phyloP scores from a whole-genome alignment of 345 rosid genomes.

The Bruguiera sexangula region DNA sequence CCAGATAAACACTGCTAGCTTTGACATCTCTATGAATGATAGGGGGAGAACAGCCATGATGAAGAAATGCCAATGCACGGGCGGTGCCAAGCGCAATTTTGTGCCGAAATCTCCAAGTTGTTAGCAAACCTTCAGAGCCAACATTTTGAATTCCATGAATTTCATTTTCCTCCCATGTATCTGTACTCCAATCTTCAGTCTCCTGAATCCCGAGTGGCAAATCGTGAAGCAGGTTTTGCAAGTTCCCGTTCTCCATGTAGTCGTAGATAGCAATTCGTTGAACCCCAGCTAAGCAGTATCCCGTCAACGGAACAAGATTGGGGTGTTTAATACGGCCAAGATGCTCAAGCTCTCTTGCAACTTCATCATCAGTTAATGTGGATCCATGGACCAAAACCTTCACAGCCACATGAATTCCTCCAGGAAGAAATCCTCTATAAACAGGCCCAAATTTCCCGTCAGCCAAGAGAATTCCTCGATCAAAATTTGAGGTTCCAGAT shows the following conservation, averaged over 20 bases:
- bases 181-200: slow-evolving; percentile 83
- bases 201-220: slow-evolving; percentile 77
- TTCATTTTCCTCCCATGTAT: slow-evolving; percentile 79
- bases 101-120: slow-evolving; percentile 82
- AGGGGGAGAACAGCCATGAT: slow-evolving; percentile 92
- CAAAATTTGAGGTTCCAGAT: slow-evolving; percentile 82
- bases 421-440: slow-evolving; percentile 83
- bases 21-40: slow-evolving; percentile 85
- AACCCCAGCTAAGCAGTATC: slow-evolving; percentile 91
- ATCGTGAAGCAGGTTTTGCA: slow-evolving; percentile 85
- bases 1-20: slow-evolving; percentile 87
- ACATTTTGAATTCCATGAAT: slow-evolving; percentile 58
- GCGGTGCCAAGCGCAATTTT: slow-evolving; percentile 85
- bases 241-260: slow-evolving; percentile 96
- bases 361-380: slow-evolving; percentile 83
- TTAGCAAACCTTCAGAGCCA: slow-evolving; percentile 57
- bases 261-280: slow-evolving; percentile 93
- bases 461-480: slow-evolving; percentile 80
- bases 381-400: slow-evolving; percentile 93
- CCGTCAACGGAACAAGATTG: slow-evolving; percentile 84
- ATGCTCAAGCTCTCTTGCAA: slow-evolving; percentile 80
- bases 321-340: slow-evolving; percentile 90
- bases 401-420: slow-evolving; percentile 92
- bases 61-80: slow-evolving; percentile 86
- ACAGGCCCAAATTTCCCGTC: slow-evolving; percentile 96